Evolutionary conservation across 768 basidiomycete genomes (phyloP).

Genomic region (Mycena haematopus): DNA sequence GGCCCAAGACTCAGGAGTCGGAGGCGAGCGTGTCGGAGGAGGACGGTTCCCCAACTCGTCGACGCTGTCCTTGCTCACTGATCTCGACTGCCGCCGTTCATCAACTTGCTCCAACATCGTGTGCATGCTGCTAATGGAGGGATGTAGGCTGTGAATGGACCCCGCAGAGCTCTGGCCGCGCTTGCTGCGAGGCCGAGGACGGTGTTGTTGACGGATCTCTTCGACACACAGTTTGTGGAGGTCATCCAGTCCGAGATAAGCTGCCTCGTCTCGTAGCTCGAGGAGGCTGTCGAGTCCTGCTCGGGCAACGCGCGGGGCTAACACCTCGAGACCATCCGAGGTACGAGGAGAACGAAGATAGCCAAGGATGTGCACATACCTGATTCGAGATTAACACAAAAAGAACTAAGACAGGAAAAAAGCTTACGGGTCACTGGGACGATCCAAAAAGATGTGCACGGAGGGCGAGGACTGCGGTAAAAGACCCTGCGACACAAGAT

Average conservation of each 20-base stretch:
- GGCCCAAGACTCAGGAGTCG: slow-evolving; percentile 55
- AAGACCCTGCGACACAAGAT: slow-evolving; percentile 66
- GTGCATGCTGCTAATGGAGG: slow-evolving; percentile 65
- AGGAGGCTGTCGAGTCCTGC: slow-evolving; percentile 69
- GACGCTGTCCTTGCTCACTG: slow-evolving; percentile 23
- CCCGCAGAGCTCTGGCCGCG: slow-evolving; percentile 43
- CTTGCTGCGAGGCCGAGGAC: slow-evolving; percentile 47
- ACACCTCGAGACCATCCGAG: slow-evolving; percentile 53
- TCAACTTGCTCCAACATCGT: slow-evolving; percentile 60
- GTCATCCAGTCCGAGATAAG: slow-evolving; percentile 71
- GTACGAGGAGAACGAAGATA: slow-evolving; percentile 69
- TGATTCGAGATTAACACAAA: slow-evolving; percentile 35
- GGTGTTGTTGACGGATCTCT: slow-evolving; percentile 64
- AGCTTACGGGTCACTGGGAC: slow-evolving; percentile 80
- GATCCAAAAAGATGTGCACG: slow-evolving; percentile 80
- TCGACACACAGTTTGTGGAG: slow-evolving; percentile 70
- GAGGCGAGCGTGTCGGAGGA: slow-evolving; percentile 43
- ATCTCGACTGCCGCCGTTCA: slow-evolving; percentile 43
- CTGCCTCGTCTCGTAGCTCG: slow-evolving; percentile 81
- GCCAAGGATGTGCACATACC: slow-evolving; percentile 72
- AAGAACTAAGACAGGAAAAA: not conserved
- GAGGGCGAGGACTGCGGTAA: slow-evolving; percentile 51
- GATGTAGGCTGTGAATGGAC: slow-evolving; percentile 54
- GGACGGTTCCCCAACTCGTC: slow-evolving; percentile 35
- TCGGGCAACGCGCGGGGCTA: slow-evolving; percentile 64